A percentile compares a stretch with the other conserved stretches of the same genome.
These are phyloP conservation scores for Bimuria novae-zelandiae DNA, from an alignment of 2,329 filamentous ascomycete genomes.

Conservation along the genomic window DNA sequence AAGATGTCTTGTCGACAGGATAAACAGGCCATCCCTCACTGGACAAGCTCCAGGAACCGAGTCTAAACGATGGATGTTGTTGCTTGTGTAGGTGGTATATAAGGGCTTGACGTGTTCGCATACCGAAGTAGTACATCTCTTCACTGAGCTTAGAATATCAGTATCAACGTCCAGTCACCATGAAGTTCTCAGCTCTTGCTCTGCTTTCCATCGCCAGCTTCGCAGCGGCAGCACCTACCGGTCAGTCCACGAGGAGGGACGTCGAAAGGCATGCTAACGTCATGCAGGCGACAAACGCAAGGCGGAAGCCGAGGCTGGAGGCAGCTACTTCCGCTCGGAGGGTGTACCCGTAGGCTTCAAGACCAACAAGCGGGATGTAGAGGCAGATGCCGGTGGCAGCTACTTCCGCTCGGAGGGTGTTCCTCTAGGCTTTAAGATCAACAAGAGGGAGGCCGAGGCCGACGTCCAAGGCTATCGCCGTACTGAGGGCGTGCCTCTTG, in stretches of 20 bases:
- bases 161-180: background rate
- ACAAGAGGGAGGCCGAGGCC: constrained; percentile 4
- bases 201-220: background rate
- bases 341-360: constrained; percentile 6
- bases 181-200: constrained; percentile 4
- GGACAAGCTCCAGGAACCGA: background rate
- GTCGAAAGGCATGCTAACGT: constrained; percentile 6
- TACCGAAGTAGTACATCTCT: background rate
- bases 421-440: constrained; percentile 7
- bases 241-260: background rate
- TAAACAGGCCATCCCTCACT: background rate
- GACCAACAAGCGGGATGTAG: constrained; percentile 5
- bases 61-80: background rate
- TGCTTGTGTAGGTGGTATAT: background rate
- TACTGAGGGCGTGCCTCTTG: background rate
- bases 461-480: background rate
- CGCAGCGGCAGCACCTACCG: background rate
- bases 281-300: background rate
- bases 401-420: constrained; percentile 1
- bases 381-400: background rate
- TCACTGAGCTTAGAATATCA: background rate
- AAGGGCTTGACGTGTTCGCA: background rate
- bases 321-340: background rate
- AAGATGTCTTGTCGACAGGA: background rate
- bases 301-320: background rate